These are phyloP conservation scores for Trichocladium antarcticum DNA, from an alignment of 495 filamentous ascomycete species.

Conservation along the genomic window DNA sequence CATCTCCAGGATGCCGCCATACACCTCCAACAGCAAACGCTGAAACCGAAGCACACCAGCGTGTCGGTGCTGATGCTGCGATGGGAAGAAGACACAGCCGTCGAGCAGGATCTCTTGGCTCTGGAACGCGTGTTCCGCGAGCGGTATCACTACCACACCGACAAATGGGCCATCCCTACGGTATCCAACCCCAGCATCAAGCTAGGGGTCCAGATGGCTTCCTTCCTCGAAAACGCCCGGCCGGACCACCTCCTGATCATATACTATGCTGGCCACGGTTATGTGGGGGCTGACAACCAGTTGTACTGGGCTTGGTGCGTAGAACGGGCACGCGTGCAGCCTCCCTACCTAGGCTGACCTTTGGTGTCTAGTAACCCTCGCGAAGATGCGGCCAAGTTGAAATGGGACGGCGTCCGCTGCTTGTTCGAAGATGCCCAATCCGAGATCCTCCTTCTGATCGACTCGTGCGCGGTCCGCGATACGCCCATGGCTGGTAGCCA, in stretches of 20 bases:
- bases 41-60: slow-evolving; percentile 39
- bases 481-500: slow-evolving; percentile 32
- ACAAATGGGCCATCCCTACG: slow-evolving; percentile 42
- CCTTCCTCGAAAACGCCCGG: slow-evolving; percentile 40
- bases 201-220: slow-evolving; percentile 41
- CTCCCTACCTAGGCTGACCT: slow-evolving; percentile 7
- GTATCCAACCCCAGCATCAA: slow-evolving; percentile 42
- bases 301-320: slow-evolving; percentile 48
- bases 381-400: slow-evolving; percentile 34
- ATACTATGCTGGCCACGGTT: slow-evolving; percentile 46
- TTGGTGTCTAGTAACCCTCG: slow-evolving; percentile 27
- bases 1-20: slow-evolving; percentile 49
- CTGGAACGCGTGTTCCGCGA: slow-evolving; percentile 43
- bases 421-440: slow-evolving; percentile 41
- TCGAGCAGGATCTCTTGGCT: slow-evolving; percentile 37
- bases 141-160: slow-evolving; percentile 43
- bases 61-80: slow-evolving; percentile 44
- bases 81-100: slow-evolving; percentile 44
- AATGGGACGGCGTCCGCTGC: slow-evolving; percentile 41
- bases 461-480: slow-evolving; percentile 37
- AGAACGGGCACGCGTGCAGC: background rate
- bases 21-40: slow-evolving; percentile 42
- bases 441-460: slow-evolving; percentile 40
- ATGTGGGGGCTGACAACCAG: slow-evolving; percentile 40
- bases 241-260: slow-evolving; percentile 46